Evolutionary conservation across 1,284 basidiomycete genomes (phyloP), one percentile per base, ranked within the genome.

Genomic region (Termitomyces sp.): DNA sequence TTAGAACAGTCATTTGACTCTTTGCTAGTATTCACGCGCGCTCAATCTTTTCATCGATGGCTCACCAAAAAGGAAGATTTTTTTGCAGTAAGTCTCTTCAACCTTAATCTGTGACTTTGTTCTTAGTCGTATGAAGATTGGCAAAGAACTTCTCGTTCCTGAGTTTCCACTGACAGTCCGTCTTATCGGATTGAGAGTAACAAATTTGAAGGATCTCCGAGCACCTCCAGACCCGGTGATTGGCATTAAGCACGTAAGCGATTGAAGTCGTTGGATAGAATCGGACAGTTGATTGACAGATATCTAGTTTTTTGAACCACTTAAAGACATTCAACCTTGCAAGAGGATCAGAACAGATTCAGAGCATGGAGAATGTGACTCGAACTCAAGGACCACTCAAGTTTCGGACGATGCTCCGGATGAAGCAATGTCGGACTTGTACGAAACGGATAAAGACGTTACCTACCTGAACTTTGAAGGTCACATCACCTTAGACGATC

Each of bases 121-220:
- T 57, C 45, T 50, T 53, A 60, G 57, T 58, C 43, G 53, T 19
- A 7, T 12, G 47, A 64, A 92, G 84, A 84, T 85, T 48, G 93
- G 91, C 1, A 86, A 87, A 62, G 90, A 93, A 52, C 76, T 96
- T n/a, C 72, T 97, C 12, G 75, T 85, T 48, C 79, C 84, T 8
- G 92, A 94, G 68, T 70, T 91, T 12, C 93, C 92, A 0, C 67
- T 94, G 21, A 84, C 79, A 17, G 72, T 94, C 21, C 79, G 93
- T 40, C 75, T 96, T 3, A 86, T 96, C 54, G 92, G 92, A 2
- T 73, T 96, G 24, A 78, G 92, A 44, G 76, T 94, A 21, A 93
- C 91, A 2, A 93, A 90, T 58, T 72, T 96, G 54, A 92, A 89
- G 64, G 92, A 96, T 68, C 70, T 94, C 26, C 75, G 76, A 57